Percentiles rank a stretch among this genome's conserved stretches.
phyloP scores from a whole-genome alignment of 148 eudicot species.

The Nepenthes mirabilis region DNA sequence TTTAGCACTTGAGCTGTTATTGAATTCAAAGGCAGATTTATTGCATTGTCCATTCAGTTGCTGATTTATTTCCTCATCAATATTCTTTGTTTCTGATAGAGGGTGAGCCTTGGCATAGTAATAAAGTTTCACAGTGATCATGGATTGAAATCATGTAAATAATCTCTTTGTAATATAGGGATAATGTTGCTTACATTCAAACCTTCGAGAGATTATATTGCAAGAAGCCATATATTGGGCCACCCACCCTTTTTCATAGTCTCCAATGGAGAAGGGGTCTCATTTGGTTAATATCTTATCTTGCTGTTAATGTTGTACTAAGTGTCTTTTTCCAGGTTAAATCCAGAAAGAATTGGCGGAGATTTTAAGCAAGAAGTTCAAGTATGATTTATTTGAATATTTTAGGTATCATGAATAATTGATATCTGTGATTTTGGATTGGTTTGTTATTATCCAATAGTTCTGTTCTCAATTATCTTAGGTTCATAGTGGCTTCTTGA shows the following conservation, averaged over 20 bases:
- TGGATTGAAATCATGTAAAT: too few relatives aligned
- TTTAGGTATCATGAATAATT: slow-evolving; percentile 1
- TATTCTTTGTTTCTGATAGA: neutral
- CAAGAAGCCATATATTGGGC: too few relatives aligned
- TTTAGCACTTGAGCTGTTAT: too few relatives aligned
- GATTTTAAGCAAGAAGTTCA: slow-evolving; percentile 95
- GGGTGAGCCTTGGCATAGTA: neutral
- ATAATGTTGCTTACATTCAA: too few relatives aligned
- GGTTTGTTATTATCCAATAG: slow-evolving; percentile 3
- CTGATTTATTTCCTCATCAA: neutral
- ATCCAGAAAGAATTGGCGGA: slow-evolving; percentile 94
- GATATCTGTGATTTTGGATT: neutral
- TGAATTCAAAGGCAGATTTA: too few relatives aligned
- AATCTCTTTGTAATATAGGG: too few relatives aligned
- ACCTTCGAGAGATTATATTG: too few relatives aligned
- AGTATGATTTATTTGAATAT: slow-evolving; percentile 20
- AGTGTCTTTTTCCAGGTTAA: slow-evolving; percentile 39
- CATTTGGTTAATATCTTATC: too few relatives aligned
- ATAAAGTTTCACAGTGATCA: neutral
- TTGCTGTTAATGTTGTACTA: neutral
- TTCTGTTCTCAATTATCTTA: slow-evolving; percentile 13
- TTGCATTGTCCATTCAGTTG: neutral
- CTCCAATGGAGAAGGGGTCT: too few relatives aligned
- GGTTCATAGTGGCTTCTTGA: slow-evolving; percentile 92
- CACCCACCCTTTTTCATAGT: too few relatives aligned